phyloP scores from a whole-genome alignment of 208 protist species.

The Wallacemonas collosoma region DNA sequence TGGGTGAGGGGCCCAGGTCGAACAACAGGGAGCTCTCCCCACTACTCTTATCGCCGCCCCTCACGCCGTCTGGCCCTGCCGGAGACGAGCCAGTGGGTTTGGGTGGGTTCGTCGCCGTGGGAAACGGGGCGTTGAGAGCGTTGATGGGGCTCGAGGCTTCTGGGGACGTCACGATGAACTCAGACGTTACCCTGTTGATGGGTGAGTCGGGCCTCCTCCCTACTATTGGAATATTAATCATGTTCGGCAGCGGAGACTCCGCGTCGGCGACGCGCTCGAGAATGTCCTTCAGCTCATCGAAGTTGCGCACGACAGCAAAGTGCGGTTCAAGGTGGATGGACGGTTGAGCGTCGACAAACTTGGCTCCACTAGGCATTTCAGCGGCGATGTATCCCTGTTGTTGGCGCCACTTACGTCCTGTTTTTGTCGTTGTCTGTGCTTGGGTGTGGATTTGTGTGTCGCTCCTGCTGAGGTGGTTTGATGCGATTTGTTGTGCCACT shows the following conservation, averaged over 20 bases:
- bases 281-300: slow-evolving; percentile 22
- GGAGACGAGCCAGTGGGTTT: not conserved
- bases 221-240: slow-evolving; percentile 2
- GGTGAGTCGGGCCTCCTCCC: slow-evolving; percentile 4
- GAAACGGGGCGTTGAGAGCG: not conserved
- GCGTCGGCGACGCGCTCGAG: slow-evolving; percentile 7
- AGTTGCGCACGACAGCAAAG: slow-evolving; percentile 31
- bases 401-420: not conserved
- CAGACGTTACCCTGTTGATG: not conserved
- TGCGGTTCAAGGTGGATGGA: slow-evolving; percentile 25
- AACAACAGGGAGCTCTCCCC: not conserved
- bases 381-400: too few relatives aligned
- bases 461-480: too few relatives aligned
- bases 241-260: slow-evolving; percentile 2
- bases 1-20: not conserved
- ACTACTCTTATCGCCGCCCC: not conserved
- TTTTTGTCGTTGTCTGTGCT: not conserved
- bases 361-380: not conserved
- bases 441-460: not conserved
- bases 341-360: not conserved
- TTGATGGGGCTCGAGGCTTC: not conserved
- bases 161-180: not conserved
- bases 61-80: not conserved
- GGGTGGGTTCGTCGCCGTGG: not conserved
- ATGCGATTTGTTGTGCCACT: too few relatives aligned